Conservation (phyloP, 768 basidiomycete species). For the Kwoniella botswanensis region DNA sequence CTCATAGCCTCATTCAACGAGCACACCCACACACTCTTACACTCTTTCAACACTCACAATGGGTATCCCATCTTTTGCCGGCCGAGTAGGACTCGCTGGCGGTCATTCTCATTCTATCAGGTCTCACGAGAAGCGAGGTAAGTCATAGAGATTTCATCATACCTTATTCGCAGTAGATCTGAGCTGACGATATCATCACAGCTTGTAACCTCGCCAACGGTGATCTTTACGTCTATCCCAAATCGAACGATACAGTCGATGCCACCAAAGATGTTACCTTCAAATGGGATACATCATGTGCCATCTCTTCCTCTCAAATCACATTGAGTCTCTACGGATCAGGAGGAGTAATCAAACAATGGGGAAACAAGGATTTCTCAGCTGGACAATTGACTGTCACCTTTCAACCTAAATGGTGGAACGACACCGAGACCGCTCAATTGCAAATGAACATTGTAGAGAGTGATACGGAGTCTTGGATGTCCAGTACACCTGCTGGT, state of each 20-base stretch:
- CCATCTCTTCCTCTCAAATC: conserved; percentile 44
- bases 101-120: conserved; percentile 21
- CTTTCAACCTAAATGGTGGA: conserved; percentile 59
- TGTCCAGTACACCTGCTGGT: conserved; percentile 50
- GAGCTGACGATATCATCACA: conserved; percentile 17
- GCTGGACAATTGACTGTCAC: conserved; percentile 45
- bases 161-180: background rate
- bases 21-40: background rate
- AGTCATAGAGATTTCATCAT: background rate
- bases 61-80: conserved; percentile 30
- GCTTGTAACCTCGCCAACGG: conserved; percentile 52
- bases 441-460: conserved; percentile 56
- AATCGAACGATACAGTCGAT: conserved; percentile 40
- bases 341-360: conserved; percentile 55
- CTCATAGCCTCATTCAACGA: background rate
- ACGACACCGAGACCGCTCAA: conserved; percentile 50
- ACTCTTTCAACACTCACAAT: background rate
- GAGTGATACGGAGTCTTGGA: conserved; percentile 39
- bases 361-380: conserved; percentile 42
- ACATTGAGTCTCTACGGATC: conserved; percentile 58
- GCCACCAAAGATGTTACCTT: conserved; percentile 53
- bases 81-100: conserved; percentile 44
- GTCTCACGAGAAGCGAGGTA: conserved; percentile 26
- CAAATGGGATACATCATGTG: conserved; percentile 58
- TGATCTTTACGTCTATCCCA: conserved; percentile 57